Evolutionary conservation across 305 asterid genomes (phyloP).

Genomic region (Fraxinus nigra): DNA sequence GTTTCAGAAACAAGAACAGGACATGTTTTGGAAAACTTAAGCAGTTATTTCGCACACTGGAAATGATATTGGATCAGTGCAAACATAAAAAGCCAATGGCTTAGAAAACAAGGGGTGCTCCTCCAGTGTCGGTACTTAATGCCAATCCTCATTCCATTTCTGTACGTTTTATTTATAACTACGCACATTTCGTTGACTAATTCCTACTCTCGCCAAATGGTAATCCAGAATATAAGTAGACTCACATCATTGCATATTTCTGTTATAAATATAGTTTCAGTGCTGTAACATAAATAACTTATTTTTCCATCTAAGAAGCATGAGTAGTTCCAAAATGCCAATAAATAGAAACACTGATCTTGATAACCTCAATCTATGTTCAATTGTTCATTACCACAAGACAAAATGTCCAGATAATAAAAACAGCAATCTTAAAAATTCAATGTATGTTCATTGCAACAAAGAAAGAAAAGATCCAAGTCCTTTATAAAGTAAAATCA

Average conservation of each 20-base stretch:
- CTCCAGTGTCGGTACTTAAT: background rate
- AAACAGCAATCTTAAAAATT: background rate
- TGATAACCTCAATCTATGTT: constrained; percentile 1
- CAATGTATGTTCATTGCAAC: background rate
- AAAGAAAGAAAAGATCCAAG: background rate
- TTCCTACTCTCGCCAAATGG: no score
- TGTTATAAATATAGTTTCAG: no score
- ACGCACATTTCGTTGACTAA: no score
- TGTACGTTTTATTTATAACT: no score
- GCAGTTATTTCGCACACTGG: background rate
- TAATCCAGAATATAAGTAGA: no score
- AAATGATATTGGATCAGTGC: background rate
- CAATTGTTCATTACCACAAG: background rate
- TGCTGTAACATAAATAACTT: no score
- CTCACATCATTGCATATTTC: no score
- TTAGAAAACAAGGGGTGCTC: background rate
- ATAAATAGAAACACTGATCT: constrained; percentile 1
- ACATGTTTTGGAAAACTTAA: background rate
- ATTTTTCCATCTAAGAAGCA: background rate
- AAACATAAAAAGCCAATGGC: background rate
- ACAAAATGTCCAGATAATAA: background rate
- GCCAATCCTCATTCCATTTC: background rate
- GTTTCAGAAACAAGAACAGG: background rate
- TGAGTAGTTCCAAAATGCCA: background rate
- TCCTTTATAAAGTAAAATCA: background rate